A percentile compares a stretch with the other conserved stretches of the same genome.
Conservation (phyloP, 2,329 filamentous ascomycete species). For the Colletotrichum falcatum region DNA sequence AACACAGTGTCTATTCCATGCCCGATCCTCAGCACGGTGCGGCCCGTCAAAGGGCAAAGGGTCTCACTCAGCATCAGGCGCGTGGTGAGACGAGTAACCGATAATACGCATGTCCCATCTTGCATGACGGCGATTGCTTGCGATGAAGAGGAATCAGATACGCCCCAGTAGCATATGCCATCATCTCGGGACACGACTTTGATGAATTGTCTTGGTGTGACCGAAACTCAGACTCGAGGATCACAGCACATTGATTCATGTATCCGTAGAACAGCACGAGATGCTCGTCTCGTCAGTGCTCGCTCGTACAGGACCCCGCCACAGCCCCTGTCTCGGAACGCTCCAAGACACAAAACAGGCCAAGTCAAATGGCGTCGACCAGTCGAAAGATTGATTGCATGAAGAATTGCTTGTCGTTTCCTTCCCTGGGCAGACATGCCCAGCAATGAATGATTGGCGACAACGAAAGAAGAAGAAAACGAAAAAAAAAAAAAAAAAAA, state of each 20-base stretch:
- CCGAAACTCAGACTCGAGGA: neutral
- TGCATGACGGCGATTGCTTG: neutral
- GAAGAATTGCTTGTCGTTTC: constrained; percentile 30
- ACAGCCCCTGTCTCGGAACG: neutral
- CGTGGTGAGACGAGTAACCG: neutral
- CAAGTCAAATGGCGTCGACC: constrained; percentile 11
- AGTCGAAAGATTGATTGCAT: neutral
- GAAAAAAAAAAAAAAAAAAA: neutral
- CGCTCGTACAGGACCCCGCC: neutral
- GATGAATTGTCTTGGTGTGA: neutral
- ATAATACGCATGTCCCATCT: neutral
- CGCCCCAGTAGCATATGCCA: neutral
- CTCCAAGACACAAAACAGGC: neutral
- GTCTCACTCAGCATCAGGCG: neutral
- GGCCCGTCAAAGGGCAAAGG: neutral
- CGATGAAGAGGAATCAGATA: neutral
- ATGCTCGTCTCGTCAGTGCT: constrained; percentile 23
- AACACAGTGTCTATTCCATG: neutral
- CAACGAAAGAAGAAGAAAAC: neutral
- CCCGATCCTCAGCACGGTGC: neutral
- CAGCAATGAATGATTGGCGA: neutral
- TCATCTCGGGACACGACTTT: constrained; percentile 1
- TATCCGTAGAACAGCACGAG: constrained; percentile 20
- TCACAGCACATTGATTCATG: neutral
- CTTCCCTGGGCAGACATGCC: neutral